Conservation (phyloP, 1,284 basidiomycete genomes). For the Moesziomyces antarcticus region DNA sequence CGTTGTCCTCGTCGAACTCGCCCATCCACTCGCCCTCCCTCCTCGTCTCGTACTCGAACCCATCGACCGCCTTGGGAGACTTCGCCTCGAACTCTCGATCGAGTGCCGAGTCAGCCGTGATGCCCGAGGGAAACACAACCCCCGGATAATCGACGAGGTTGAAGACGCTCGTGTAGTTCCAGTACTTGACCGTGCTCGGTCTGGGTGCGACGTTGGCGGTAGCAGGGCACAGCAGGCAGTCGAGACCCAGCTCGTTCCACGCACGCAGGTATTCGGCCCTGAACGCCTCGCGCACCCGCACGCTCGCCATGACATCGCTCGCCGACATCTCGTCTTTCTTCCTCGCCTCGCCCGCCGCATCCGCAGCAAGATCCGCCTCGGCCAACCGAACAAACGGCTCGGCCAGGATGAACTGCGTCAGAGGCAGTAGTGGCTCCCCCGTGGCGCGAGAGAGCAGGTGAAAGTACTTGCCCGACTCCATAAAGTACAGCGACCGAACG, state of each 20-base stretch:
- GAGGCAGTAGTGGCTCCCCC: constrained; percentile 41
- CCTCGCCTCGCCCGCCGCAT: neutral
- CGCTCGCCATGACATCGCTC: constrained; percentile 23
- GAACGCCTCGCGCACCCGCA: constrained; percentile 25
- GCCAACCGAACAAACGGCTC: constrained; percentile 29
- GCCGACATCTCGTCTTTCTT: constrained; percentile 31
- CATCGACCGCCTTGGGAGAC: neutral
- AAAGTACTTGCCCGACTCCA: constrained; percentile 45
- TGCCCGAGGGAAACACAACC: constrained; percentile 43
- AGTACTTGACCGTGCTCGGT: constrained; percentile 43
- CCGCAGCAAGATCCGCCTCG: constrained; percentile 9
- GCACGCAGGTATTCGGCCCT: constrained; percentile 17
- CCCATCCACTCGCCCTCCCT: constrained; percentile 11
- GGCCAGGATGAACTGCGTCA: constrained; percentile 44
- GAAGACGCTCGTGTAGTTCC: constrained; percentile 53
- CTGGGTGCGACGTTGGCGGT: constrained; percentile 31
- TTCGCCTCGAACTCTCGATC: constrained; percentile 22
- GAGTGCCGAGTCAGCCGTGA: constrained; percentile 12
- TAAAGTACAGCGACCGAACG: constrained; percentile 51
- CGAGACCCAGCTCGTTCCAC: constrained; percentile 39
- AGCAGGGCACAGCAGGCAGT: constrained; percentile 47
- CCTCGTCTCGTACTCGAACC: constrained; percentile 12
- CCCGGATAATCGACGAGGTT: constrained; percentile 54
- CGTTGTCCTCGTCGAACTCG: constrained; percentile 27
- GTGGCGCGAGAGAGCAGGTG: constrained; percentile 33